Evolutionary conservation across 2,329 filamentous ascomycete genomes (phyloP), one percentile per base, ranked within the genome.

Genomic region (Hawksworthiomyces lignivorus): DNA sequence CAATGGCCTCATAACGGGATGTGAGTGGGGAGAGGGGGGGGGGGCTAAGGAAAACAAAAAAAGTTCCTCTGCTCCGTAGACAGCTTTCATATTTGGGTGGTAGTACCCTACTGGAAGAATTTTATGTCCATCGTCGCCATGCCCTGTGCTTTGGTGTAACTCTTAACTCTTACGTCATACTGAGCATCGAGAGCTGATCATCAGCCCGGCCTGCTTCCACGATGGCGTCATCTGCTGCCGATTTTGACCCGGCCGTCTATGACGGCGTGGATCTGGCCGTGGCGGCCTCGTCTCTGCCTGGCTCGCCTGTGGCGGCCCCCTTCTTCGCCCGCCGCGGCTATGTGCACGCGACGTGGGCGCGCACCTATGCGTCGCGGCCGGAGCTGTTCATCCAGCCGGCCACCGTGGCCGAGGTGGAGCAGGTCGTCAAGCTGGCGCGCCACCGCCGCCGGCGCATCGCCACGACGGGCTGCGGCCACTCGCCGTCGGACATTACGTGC

Each of bases 321-420:
- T 95, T 97, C 67, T 84, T 82, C 59, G 85, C 86, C 6, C 73
- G 72, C 44, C 68, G 75, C 46, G 69, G 76, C 40, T 81, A 97
- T 61, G 65, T 81, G 36, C 92, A 97, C 67, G 82, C 82, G 55
- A 98, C 92, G 17, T 98, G 92, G 92, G 92, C 92, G 29, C 82
- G 82, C 57, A 97, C 92, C 37, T 96, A 94, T 67, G 82, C 84
- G 55, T 92, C 84, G 38, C 77, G 81, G 15, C 92, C 92, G 3
- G 88, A 96, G 68, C 80, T 97, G 45, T 96, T 90, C 64, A 79
- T 97, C 53, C 85, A 85, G 55, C 92, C 92, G 3, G 75, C 84
- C 54, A 82, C 81, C 2, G 69, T 92, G 39, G 68, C 70, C 12
- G 90, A 97, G 64, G 77, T 98, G 50, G 83, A 90, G 61, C 89